These are phyloP conservation scores for Hanseniaspora singularis DNA, from an alignment of 805 yeast species.

Conservation along the genomic window DNA sequence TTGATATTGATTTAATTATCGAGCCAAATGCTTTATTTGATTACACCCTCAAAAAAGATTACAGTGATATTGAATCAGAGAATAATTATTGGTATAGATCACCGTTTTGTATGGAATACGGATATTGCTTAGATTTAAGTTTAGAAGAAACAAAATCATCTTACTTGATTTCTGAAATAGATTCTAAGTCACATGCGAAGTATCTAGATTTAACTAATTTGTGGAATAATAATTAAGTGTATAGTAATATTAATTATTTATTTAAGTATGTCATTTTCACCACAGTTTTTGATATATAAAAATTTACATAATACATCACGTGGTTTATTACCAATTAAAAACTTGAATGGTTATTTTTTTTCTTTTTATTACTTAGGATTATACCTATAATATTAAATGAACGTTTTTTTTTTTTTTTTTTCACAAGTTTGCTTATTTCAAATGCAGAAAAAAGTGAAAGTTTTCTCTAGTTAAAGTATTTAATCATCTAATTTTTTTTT, in stretches of 20 bases:
- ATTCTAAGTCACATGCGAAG: neutral
- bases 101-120: conserved; percentile 14
- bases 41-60: conserved; percentile 9
- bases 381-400: no score
- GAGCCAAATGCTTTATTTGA: conserved; percentile 3
- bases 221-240: conserved; percentile 9
- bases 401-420: no score
- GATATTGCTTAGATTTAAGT: conserved; percentile 8
- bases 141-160: neutral
- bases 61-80: neutral
- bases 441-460: no score
- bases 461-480: no score
- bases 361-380: no score
- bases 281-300: no score
- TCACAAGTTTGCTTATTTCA: no score
- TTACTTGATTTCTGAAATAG: neutral
- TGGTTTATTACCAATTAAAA: neutral
- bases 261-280: no score
- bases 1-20: conserved; percentile 9
- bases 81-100: conserved; percentile 11
- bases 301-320: conserved; percentile 9
- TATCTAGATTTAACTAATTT: neutral
- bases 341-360: no score
- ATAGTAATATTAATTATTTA: no score
- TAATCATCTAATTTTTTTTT: no score